Conservation (phyloP, 2,329 filamentous ascomycete species). For the Pseudogymnoascus sp. region DNA sequence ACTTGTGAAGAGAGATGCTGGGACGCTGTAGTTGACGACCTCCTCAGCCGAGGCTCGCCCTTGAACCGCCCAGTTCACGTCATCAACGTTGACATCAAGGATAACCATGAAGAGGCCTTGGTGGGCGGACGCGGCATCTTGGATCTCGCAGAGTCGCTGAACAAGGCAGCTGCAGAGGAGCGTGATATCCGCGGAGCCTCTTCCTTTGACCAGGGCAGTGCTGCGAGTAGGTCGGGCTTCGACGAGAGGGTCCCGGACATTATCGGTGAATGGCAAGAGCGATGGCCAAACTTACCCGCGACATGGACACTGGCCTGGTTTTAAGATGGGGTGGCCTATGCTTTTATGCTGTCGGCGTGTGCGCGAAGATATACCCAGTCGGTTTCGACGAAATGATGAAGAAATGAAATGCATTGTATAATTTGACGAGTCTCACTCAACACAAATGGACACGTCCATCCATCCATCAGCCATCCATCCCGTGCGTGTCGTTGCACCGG, state of each 20-base stretch:
- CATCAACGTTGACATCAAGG: slow-evolving; percentile 96
- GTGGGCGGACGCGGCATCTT: slow-evolving; percentile 86
- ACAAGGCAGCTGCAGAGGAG: slow-evolving; percentile 71
- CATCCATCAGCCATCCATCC: neutral
- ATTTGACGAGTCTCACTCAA: neutral
- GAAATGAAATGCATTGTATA: slow-evolving; percentile 15
- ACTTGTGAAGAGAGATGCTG: slow-evolving; percentile 97
- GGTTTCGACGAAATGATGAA: neutral
- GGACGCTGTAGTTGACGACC: slow-evolving; percentile 93
- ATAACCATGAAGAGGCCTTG: slow-evolving; percentile 94
- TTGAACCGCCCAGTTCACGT: slow-evolving; percentile 93
- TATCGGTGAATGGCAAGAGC: slow-evolving; percentile 85
- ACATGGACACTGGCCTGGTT: slow-evolving; percentile 96
- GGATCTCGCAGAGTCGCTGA: slow-evolving; percentile 79
- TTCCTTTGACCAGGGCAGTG: slow-evolving; percentile 61
- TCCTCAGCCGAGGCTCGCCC: slow-evolving; percentile 74
- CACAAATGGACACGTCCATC: neutral
- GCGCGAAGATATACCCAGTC: slow-evolving; percentile 4
- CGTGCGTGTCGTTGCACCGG: neutral
- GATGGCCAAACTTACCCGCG: slow-evolving; percentile 83
- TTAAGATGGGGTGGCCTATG: slow-evolving; percentile 34
- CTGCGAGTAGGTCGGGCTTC: slow-evolving; percentile 63
- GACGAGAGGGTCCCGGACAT: slow-evolving; percentile 92
- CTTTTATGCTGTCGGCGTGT: neutral
- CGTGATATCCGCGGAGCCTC: slow-evolving; percentile 53